Base-by-base conservation (phyloP, 2,329 filamentous ascomycete genomes). In the Rutstroemia sydowiana region DNA sequence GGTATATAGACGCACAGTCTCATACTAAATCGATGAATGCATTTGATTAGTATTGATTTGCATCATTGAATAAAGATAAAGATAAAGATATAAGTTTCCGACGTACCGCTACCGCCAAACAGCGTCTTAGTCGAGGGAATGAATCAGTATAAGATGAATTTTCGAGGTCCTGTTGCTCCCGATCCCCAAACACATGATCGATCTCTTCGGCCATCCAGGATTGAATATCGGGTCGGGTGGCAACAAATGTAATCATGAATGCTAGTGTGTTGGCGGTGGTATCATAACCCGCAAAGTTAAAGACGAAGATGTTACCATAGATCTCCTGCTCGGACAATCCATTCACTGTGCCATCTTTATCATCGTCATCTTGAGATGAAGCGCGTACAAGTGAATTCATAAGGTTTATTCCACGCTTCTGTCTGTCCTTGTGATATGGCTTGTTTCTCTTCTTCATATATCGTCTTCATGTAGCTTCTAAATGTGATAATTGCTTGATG, bases 1-100 rank as follows among this genome's bases (percentile, higher is more conserved):
- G 5, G 74, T 73, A 14, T 78, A 67, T 10, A 81, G 62, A 34
- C 78, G 73, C 10, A 82, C 68, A 39, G 75, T 73, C 57, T 76
- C 73, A 23, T 66, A 62, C 58, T 60, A 20, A 18, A 14, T 6
- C 11, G 13, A 28, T 52, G 13, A 52, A 16, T 8, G 14, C 11
- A n/a, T 2, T 16, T 45, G 7, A 7, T 4, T 13, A 26, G 23
- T 26, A 26, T 26, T 26, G 4, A 8, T 26, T 26, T 26, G 23
- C 23, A 26, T 26, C 4, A 8, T 26, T 26, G 23, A 26, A 4
- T 26, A 4, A 26, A 26, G 23, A 26, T 26, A 26, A 8, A 7
- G 18, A 32, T 41, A 8, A 32, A 18, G 4, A 3, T 7, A 7
- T 2, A 11, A 21, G 11, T n/a, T 6, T 36, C 13, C n/a, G 13